These are phyloP conservation scores for Aschersonia sp. DNA, from an alignment of 2,329 filamentous ascomycete species.

Conservation along the genomic window DNA sequence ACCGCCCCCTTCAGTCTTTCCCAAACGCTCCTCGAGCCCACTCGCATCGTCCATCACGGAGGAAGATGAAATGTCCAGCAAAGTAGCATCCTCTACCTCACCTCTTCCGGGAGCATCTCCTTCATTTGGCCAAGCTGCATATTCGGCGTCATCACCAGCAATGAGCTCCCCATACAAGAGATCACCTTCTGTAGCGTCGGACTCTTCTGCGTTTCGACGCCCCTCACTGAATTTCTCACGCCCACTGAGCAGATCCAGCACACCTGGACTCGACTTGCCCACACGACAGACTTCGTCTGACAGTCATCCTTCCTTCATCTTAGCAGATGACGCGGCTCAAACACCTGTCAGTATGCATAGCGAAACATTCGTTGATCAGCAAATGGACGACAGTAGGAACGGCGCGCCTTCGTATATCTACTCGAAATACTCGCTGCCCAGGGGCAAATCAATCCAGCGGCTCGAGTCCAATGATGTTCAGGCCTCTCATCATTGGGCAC, in stretches of 20 bases:
- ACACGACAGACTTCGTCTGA: conserved; percentile 51
- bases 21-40: conserved; percentile 42
- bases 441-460: conserved; percentile 66
- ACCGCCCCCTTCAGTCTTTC: conserved; percentile 34
- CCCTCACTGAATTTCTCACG: conserved; percentile 90
- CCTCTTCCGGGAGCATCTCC: conserved; percentile 51
- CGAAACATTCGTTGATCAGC: conserved; percentile 47
- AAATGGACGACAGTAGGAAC: conserved; percentile 28
- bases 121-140: conserved; percentile 14
- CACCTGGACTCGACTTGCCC: conserved; percentile 41
- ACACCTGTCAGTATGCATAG: conserved; percentile 62
- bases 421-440: conserved; percentile 69
- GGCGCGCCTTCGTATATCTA: conserved; percentile 69
- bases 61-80: conserved; percentile 52
- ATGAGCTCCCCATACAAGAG: conserved; percentile 46
- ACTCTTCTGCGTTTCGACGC: conserved; percentile 57
- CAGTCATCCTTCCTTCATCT: conserved; percentile 49
- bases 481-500: conserved; percentile 50
- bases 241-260: conserved; percentile 64
- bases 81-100: conserved; percentile 29
- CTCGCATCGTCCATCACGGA: conserved; percentile 51
- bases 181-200: conserved; percentile 76
- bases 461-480: conserved; percentile 41
- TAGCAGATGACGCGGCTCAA: conserved; percentile 49
- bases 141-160: conserved; percentile 39